These are phyloP conservation scores for Lachancea lanzarotensis DNA, from an alignment of 805 yeast species.

Conservation along the genomic window DNA sequence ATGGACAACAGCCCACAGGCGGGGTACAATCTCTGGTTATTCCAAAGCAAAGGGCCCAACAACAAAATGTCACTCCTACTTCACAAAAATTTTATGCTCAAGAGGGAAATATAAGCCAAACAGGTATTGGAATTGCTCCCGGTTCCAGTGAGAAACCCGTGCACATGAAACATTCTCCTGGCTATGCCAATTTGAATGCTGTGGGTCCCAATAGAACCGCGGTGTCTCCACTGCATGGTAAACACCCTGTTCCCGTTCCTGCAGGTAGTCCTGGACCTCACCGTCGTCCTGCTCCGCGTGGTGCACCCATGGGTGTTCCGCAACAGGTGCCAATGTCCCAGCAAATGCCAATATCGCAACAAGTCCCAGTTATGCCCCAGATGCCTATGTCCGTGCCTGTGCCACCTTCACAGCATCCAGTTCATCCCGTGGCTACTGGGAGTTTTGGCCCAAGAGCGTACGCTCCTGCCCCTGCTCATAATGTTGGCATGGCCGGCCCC, in stretches of 20 bases:
- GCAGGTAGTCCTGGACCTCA: background rate
- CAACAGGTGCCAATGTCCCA: conserved; percentile 1
- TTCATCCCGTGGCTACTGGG: background rate
- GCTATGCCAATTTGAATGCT: conserved; percentile 5
- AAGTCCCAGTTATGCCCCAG: conserved; percentile 14
- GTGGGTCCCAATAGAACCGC: background rate
- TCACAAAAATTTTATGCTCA: conserved; percentile 4
- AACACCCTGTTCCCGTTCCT: background rate
- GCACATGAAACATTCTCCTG: conserved; percentile 8
- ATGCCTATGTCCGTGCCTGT: conserved; percentile 1
- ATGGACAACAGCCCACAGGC: background rate
- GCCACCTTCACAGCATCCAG: background rate
- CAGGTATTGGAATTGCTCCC: background rate
- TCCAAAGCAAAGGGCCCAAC: conserved; percentile 6
- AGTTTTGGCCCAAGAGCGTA: conserved; percentile 2
- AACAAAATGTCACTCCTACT: conserved; percentile 7
- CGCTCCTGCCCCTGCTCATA: conserved; percentile 5
- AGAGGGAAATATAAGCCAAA: background rate
- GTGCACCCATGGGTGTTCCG: background rate
- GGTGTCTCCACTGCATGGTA: conserved; percentile 3
- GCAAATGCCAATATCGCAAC: conserved; percentile 6
- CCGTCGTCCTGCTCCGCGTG: conserved; percentile 3
- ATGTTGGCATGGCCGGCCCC: conserved; percentile 3
- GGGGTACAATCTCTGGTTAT: conserved; percentile 6
- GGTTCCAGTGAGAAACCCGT: background rate